Percentiles rank a stretch among this genome's conserved stretches.
Evolutionary conservation across 257 asterid genomes (phyloP).

Genomic region (Solanum lignicaule): DNA sequence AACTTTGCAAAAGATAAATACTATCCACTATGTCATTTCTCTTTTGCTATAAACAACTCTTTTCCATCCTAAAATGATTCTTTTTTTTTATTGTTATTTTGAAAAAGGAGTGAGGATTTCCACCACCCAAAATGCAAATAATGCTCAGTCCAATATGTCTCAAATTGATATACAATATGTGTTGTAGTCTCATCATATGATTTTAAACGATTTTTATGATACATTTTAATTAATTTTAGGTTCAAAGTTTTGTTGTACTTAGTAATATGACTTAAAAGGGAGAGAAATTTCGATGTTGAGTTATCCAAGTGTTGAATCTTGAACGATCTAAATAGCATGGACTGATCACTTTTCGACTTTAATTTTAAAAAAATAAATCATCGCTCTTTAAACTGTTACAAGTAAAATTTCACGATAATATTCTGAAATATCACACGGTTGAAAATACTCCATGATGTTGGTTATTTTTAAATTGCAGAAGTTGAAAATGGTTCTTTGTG

Average conservation of each 20-base stretch:
- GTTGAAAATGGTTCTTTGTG: neutral
- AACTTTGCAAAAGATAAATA: neutral
- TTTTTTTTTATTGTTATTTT: neutral
- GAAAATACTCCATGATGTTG: neutral
- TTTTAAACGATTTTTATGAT: neutral
- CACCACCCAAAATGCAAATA: neutral
- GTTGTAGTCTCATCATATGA: neutral
- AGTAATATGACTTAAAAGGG: neutral
- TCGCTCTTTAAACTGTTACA: rapidly evolving
- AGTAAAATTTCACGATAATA: neutral
- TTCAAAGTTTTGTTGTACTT: neutral
- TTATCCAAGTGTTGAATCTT: neutral
- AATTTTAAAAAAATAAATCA: neutral
- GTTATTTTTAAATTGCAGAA: neutral
- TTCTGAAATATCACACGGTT: neutral
- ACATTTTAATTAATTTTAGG: neutral
- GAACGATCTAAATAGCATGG: neutral
- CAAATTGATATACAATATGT: neutral
- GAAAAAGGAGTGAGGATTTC: neutral
- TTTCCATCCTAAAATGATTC: neutral
- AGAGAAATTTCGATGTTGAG: neutral
- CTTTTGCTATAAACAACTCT: neutral
- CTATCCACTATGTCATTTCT: neutral
- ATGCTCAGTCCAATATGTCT: neutral
- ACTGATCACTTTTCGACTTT: neutral